These are phyloP conservation scores for Ammopiptanthus mongolicus DNA, from an alignment of 306 rosid species.

Conservation along the genomic window DNA sequence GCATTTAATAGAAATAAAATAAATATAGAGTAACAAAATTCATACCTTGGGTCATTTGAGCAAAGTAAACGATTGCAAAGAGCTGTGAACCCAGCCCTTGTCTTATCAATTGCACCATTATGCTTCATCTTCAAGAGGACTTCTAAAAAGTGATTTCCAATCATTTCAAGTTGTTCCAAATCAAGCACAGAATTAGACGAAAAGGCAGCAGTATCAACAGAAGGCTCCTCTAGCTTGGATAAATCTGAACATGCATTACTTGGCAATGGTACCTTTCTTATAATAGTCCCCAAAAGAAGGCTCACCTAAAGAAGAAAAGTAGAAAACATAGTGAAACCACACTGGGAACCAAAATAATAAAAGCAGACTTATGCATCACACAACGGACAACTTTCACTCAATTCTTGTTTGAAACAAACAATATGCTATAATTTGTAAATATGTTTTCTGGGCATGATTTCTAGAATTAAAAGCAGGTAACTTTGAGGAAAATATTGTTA, in stretches of 20 bases:
- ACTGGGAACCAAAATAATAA: neutral
- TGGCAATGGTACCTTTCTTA: slow-evolving; percentile 85
- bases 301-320: slow-evolving; percentile 65
- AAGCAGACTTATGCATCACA: neutral
- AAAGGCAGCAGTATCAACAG: slow-evolving; percentile 31
- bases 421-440: neutral
- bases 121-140: slow-evolving; percentile 98
- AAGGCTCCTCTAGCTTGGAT: slow-evolving; percentile 27
- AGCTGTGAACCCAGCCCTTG: slow-evolving; percentile 97
- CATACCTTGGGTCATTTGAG: slow-evolving; percentile 77
- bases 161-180: slow-evolving; percentile 75
- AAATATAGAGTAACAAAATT: neutral
- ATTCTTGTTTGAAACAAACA: neutral
- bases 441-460: neutral
- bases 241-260: slow-evolving; percentile 40
- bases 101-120: slow-evolving; percentile 98
- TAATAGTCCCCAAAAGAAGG: slow-evolving; percentile 93
- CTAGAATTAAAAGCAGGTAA: neutral
- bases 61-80: slow-evolving; percentile 95
- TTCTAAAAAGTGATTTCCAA: slow-evolving; percentile 93
- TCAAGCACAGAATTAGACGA: slow-evolving; percentile 63
- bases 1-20: neutral
- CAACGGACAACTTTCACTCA: neutral
- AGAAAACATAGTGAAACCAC: slow-evolving; percentile 13
- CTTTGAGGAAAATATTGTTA: neutral